A percentile compares a stretch with the other conserved stretches of the same genome.
phyloP scores from a whole-genome alignment of 2,329 filamentous ascomycete species.

The Phyllosticta citribraziliensis region DNA sequence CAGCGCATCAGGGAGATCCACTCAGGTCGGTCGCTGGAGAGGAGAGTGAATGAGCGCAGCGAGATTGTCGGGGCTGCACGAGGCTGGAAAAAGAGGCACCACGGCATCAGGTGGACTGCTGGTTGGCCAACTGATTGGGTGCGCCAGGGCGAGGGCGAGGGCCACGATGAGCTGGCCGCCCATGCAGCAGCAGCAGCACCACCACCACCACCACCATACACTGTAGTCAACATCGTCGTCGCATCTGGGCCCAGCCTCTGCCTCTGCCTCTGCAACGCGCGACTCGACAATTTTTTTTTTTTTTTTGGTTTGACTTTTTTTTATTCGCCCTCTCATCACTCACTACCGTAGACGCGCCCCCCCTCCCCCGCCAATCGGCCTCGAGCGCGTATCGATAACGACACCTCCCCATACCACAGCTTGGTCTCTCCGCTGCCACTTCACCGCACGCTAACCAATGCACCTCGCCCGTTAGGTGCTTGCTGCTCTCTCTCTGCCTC shows the following conservation, averaged over 20 bases:
- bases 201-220: background rate
- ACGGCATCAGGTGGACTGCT: slow-evolving; percentile 1
- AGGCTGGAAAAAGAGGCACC: slow-evolving; percentile 5
- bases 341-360: too few species aligned
- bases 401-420: background rate
- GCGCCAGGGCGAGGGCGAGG: background rate
- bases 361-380: background rate
- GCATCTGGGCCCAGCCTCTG: background rate
- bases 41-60: slow-evolving; percentile 2
- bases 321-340: background rate
- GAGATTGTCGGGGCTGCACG: slow-evolving; percentile 5
- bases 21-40: slow-evolving; percentile 5
- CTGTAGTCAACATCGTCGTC: background rate
- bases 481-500: background rate
- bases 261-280: too few species aligned
- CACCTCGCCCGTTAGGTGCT: background rate
- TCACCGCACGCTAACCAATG: background rate
- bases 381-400: background rate
- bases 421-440: background rate
- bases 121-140: background rate
- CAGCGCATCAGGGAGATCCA: slow-evolving; percentile 5
- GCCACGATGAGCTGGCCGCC: slow-evolving; percentile 1
- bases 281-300: background rate
- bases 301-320: background rate
- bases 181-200: background rate